phyloP scores from a whole-genome alignment of 202 grass and related monocot species.

The Schoenoplectus triqueter region DNA sequence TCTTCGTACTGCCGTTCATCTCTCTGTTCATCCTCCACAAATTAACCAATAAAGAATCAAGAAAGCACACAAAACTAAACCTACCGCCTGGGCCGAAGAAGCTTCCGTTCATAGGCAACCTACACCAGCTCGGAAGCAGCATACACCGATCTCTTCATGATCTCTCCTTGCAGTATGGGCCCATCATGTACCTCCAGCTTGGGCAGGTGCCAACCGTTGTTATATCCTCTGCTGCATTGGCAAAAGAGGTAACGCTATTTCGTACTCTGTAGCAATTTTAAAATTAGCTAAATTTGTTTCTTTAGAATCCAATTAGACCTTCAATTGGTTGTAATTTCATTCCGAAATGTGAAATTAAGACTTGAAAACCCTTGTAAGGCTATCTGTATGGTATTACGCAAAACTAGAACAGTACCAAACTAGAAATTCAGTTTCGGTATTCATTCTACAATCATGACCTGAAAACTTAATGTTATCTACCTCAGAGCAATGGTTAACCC shows the following conservation, averaged over 20 bases:
- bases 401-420: neutral
- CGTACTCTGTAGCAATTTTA: no score
- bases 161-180: constrained; percentile 43
- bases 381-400: neutral
- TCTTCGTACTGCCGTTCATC: constrained; percentile 20
- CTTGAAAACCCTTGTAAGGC: neutral
- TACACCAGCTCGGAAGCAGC: constrained; percentile 53
- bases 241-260: constrained; percentile 29
- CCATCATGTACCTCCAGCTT: constrained; percentile 49
- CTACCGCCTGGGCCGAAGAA: constrained; percentile 43
- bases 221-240: constrained; percentile 36
- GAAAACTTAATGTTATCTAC: neutral
- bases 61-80: neutral
- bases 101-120: constrained; percentile 56
- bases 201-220: constrained; percentile 38
- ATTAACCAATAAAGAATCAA: neutral
- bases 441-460: neutral
- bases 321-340: neutral
- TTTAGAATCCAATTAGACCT: no score
- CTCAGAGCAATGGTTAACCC: neutral
- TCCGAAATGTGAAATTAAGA: neutral
- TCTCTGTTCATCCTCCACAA: constrained; percentile 15
- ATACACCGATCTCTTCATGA: constrained; percentile 48
- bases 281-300: no score
- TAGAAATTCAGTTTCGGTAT: neutral